Base-by-base conservation (phyloP, 345 rosid species). In the Salix udensis region DNA sequence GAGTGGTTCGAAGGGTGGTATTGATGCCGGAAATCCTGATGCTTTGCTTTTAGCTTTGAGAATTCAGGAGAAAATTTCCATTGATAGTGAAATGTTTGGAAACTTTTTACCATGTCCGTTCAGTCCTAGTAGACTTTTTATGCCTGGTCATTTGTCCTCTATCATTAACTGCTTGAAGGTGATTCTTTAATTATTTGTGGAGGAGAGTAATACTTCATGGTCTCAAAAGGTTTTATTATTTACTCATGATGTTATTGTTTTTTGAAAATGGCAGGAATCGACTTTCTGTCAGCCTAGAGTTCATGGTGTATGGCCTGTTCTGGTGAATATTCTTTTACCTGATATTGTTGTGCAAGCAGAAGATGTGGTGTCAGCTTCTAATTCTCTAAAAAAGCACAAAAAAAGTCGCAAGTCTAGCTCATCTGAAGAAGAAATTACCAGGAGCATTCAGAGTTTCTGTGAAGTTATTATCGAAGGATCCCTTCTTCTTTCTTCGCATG, bases 281-380 rank as follows among this genome's bases (percentile, higher is more conserved):
- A 86, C 97, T 69, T 93, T 94, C 86, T 96, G 98, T 77, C 97
- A 91, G 84, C 99, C 99, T 80, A 94, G 98, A 76, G 86, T 94
- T 70, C 99, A 96, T 75, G 84, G 96, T 75, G 72, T 94, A 69
- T 96, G 98, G 99, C 88, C 89, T 64, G 85, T 88, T 77, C 84
- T 96, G 76, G 85, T 85, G 36, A 87, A 89, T 75, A 87, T 91
- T 78, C 91, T 96, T 53, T 87, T 96, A 79, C 98, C 99, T 42
- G 92, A 91, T 46, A 75, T 79, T 6, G 81, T 92, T 75, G 67
- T 88, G 78, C 95, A 87, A 79, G 84, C 88, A 16, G 97, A 92
- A 86, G 97, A 91, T 86, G 81, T 83, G 23, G 71, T 82, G n/a
- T 86, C 88, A 1, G 78, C 82, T 80, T 82, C 97, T 67, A 87